A percentile compares a stretch with the other conserved stretches of the same genome.
Conservation (phyloP, 352 stramenopile species). For the Phytophthora vignae region DNA sequence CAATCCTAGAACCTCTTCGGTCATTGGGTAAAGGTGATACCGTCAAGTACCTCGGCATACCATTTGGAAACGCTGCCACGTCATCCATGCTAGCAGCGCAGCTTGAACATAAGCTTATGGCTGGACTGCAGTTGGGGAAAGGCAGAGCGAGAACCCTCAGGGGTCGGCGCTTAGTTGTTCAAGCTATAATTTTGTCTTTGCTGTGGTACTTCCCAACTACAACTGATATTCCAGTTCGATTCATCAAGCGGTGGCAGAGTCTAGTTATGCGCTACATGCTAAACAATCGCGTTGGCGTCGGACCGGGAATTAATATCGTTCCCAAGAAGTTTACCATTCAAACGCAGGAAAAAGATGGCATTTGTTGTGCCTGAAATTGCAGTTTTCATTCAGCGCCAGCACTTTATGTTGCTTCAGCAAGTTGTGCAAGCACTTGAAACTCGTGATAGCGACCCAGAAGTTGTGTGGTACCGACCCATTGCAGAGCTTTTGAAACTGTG, state of each 20-base stretch:
- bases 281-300: too few relatives aligned
- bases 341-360: too few relatives aligned
- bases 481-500: neutral
- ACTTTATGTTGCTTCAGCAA: neutral
- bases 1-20: neutral
- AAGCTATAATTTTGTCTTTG: neutral
- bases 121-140: neutral
- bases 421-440: neutral
- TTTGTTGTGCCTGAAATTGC: neutral
- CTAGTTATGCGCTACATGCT: too few relatives aligned
- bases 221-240: neutral
- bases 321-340: too few relatives aligned
- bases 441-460: too few relatives aligned
- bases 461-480: slow-evolving; percentile 1
- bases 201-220: neutral
- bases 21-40: neutral
- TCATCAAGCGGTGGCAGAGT: neutral
- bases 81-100: neutral
- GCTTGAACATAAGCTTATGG: neutral
- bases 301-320: too few relatives aligned
- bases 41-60: slow-evolving; percentile 1
- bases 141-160: neutral
- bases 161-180: neutral
- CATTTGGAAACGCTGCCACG: neutral
- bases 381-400: neutral